phyloP scores from a whole-genome alignment of 352 stramenopile species.

The Aphanomyces stellatus region DNA sequence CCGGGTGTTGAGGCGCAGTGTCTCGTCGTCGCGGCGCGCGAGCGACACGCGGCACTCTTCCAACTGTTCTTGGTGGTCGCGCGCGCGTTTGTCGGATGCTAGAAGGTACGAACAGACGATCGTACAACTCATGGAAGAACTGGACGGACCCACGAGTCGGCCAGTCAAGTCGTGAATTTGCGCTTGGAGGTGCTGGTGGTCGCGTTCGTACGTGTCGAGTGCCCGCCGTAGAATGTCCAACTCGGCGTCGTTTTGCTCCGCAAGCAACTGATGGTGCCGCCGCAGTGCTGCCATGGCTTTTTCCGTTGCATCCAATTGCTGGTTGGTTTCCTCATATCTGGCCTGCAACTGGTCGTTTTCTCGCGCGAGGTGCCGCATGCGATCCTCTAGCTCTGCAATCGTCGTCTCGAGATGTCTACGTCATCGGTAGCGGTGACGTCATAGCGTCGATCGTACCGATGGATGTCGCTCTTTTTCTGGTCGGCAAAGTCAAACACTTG shows the following conservation, averaged over 20 bases:
- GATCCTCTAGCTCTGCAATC: slow-evolving; percentile 19
- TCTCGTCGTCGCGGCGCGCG: slow-evolving; percentile 2
- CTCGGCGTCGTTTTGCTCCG: slow-evolving; percentile 28
- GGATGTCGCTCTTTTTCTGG: slow-evolving; percentile 7
- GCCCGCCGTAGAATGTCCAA: slow-evolving; percentile 43
- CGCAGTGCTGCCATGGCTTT: not conserved
- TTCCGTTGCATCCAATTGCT: not conserved
- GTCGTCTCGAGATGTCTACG: slow-evolving; percentile 23
- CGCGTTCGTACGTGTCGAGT: slow-evolving; percentile 25
- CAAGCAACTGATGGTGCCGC: not conserved
- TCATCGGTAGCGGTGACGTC: no score
- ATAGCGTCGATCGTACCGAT: not conserved
- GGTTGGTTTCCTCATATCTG: slow-evolving; percentile 24
- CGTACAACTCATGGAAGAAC: not conserved
- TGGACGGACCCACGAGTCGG: not conserved
- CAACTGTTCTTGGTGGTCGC: slow-evolving; percentile 1
- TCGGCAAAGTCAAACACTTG: slow-evolving; percentile 29
- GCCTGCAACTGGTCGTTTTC: slow-evolving; percentile 17
- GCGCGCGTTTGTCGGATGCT: not conserved
- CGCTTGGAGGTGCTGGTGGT: slow-evolving; percentile 24
- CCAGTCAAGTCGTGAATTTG: not conserved
- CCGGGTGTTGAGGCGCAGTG: not conserved
- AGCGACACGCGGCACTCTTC: not conserved
- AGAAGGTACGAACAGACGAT: not conserved
- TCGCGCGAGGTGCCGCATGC: not conserved